Conservation (phyloP, 495 filamentous ascomycete species). For the Aspergillus conjunctus region DNA sequence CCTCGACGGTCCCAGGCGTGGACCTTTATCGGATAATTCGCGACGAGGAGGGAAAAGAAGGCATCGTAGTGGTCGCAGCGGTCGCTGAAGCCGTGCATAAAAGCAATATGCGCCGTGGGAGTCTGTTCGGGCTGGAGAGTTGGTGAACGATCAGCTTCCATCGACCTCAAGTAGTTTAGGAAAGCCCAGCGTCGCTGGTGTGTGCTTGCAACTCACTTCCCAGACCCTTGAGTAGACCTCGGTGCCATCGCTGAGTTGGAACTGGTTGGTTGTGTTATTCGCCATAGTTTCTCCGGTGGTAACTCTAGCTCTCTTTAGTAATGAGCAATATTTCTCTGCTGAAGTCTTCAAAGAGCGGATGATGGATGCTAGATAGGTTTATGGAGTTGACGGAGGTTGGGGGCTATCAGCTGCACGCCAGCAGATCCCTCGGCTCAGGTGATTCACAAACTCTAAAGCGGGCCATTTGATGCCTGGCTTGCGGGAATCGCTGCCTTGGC, state of each 20-base stretch:
- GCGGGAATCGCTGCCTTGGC: no score
- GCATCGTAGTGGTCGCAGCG: constrained; percentile 10
- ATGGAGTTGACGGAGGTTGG: no score
- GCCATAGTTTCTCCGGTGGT: not conserved
- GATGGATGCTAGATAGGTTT: no score
- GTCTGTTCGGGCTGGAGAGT: not conserved
- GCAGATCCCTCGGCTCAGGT: no score
- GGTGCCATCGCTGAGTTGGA: constrained; percentile 7
- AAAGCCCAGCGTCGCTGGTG: not conserved
- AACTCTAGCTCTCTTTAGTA: not conserved
- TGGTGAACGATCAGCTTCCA: not conserved
- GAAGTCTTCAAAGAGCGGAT: no score
- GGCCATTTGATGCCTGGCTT: no score
- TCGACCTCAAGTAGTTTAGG: not conserved
- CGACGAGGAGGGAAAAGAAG: constrained; percentile 6
- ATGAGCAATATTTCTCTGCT: no score
- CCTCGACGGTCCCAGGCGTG: constrained; percentile 11
- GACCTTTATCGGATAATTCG: constrained; percentile 9
- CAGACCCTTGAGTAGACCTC: constrained; percentile 5
- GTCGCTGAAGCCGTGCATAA: constrained; percentile 18
- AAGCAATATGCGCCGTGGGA: constrained; percentile 2
- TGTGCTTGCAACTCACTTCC: constrained; percentile 6
- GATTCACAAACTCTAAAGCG: no score
- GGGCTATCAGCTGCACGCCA: no score
- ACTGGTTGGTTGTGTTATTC: not conserved